Percentiles rank a stretch among this genome's conserved stretches.
These are phyloP conservation scores for Pseudogymnoascus sp. DNA, from an alignment of 2,329 filamentous ascomycete genomes.

Conservation along the genomic window DNA sequence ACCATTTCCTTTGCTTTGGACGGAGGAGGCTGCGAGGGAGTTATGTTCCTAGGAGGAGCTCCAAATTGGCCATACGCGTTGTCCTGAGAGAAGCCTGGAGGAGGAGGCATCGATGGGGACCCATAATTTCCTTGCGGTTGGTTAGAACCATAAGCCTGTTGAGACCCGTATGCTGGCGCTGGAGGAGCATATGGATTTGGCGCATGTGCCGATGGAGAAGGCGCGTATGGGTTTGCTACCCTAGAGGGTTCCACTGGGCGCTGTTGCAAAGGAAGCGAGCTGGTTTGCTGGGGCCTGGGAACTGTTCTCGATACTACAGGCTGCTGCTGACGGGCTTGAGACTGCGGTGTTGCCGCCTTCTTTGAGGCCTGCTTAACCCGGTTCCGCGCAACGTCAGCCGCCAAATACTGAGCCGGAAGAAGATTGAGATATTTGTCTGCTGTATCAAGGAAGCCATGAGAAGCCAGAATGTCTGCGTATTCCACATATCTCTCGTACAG, in stretches of 20 bases:
- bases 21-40: slow-evolving; percentile 60
- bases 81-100: slow-evolving; percentile 1
- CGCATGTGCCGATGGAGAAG: slow-evolving; percentile 24
- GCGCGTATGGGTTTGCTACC: slow-evolving; percentile 32
- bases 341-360: slow-evolving; percentile 39
- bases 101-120: slow-evolving; percentile 25
- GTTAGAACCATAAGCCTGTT: slow-evolving; percentile 31
- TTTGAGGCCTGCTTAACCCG: slow-evolving; percentile 77
- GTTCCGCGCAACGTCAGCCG: slow-evolving; percentile 77
- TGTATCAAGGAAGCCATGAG: slow-evolving; percentile 75
- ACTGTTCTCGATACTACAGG: slow-evolving; percentile 32
- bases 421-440: slow-evolving; percentile 90
- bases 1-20: slow-evolving; percentile 62
- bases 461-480: slow-evolving; percentile 89
- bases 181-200: slow-evolving; percentile 43
- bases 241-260: slow-evolving; percentile 25
- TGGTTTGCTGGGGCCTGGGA: slow-evolving; percentile 32
- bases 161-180: slow-evolving; percentile 31
- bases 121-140: slow-evolving; percentile 28
- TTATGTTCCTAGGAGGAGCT: slow-evolving; percentile 56
- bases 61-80: slow-evolving; percentile 33
- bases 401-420: slow-evolving; percentile 72
- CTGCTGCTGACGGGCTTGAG: slow-evolving; percentile 28
- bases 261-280: slow-evolving; percentile 41
- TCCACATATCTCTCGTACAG: slow-evolving; percentile 95